Evolutionary conservation across 352 stramenopile genomes (phyloP).

Genomic region (Pythium oligandrum): DNA sequence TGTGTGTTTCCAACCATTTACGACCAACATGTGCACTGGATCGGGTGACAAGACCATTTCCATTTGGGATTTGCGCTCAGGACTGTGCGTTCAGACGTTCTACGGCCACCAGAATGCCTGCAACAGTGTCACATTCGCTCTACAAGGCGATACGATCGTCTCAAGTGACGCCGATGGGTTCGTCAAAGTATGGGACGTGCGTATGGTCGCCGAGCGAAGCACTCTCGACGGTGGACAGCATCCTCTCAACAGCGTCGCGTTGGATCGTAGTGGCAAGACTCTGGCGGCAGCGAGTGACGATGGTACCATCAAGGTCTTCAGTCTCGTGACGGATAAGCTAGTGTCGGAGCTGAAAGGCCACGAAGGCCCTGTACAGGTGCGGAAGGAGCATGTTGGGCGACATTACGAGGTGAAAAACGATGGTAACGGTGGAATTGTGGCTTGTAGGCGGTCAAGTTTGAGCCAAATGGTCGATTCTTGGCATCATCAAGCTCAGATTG

Average conservation of each 20-base stretch:
- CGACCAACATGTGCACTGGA: constrained; percentile 90
- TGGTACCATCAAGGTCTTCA: constrained; percentile 86
- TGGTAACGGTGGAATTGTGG: not conserved
- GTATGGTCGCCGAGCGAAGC: constrained; percentile 90
- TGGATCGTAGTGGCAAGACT: constrained; percentile 87
- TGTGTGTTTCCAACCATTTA: constrained; percentile 92
- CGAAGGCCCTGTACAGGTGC: constrained; percentile 91
- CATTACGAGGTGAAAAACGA: not conserved
- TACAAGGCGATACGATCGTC: constrained; percentile 86
- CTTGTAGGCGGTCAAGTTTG: constrained; percentile 83
- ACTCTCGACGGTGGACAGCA: constrained; percentile 86
- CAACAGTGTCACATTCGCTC: constrained; percentile 87
- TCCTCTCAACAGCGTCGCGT: constrained; percentile 87
- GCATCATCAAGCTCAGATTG: constrained; percentile 90
- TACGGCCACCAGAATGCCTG: constrained; percentile 94
- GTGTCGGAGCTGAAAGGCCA: constrained; percentile 85
- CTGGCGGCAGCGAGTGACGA: constrained; percentile 89
- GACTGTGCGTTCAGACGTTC: constrained; percentile 91
- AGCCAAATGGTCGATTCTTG: constrained; percentile 85
- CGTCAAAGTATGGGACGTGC: constrained; percentile 94
- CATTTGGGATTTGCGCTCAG: constrained; percentile 93
- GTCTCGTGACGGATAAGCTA: constrained; percentile 63
- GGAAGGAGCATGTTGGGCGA: not conserved
- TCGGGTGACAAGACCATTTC: constrained; percentile 94
- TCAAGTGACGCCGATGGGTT: constrained; percentile 93